Percentiles rank a stretch among this genome's conserved stretches.
phyloP scores from a whole-genome alignment of 495 filamentous ascomycete species.

The Podospora tetraspora region DNA sequence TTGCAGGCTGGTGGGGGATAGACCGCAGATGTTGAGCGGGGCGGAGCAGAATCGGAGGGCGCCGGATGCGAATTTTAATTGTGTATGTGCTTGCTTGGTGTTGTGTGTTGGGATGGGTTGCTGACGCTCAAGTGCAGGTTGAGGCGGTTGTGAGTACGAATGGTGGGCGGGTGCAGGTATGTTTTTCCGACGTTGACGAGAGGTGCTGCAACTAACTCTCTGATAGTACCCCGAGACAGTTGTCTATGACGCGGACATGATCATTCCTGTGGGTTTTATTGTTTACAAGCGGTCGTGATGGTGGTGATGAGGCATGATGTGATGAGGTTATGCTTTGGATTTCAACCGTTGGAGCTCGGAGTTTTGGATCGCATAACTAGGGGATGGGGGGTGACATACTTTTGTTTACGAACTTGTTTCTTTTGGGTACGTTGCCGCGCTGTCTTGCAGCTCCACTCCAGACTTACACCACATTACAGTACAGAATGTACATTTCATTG shows the following conservation, averaged over 20 bases:
- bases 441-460: background rate
- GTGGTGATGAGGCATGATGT: background rate
- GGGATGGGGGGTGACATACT: background rate
- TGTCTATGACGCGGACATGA: background rate
- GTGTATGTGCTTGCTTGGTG: background rate
- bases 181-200: background rate
- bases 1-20: background rate
- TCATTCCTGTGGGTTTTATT: background rate
- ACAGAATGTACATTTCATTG: background rate
- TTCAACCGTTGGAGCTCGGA: too few species aligned
- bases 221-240: background rate
- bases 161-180: background rate
- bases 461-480: background rate
- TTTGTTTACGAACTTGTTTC: background rate
- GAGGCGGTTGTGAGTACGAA: background rate
- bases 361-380: background rate
- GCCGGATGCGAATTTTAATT: background rate
- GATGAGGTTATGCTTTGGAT: background rate
- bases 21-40: background rate
- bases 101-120: background rate
- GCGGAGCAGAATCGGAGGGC: background rate
- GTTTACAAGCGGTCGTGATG: background rate
- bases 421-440: background rate
- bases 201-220: too few species aligned
- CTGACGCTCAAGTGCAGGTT: background rate